phyloP scores from a whole-genome alignment of 495 filamentous ascomycete species.

The Tuber microsphaerosporum region DNA sequence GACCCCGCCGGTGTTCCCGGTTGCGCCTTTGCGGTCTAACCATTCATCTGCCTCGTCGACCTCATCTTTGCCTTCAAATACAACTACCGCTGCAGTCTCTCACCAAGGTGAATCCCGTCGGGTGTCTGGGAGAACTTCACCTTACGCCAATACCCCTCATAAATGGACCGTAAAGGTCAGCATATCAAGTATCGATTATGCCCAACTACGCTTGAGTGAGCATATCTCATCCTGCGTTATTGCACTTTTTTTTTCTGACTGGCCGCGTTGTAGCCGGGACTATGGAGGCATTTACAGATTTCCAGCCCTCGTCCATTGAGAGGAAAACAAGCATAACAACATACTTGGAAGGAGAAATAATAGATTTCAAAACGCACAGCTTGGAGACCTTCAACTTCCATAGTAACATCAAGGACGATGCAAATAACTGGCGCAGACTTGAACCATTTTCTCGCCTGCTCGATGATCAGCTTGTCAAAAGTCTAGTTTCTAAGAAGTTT shows the following conservation, averaged over 20 bases:
- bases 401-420: slow-evolving; percentile 56
- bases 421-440: slow-evolving; percentile 64
- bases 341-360: slow-evolving; percentile 69
- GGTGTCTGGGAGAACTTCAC: slow-evolving; percentile 24
- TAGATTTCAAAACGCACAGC: slow-evolving; percentile 63
- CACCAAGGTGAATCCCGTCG: slow-evolving; percentile 19
- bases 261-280: slow-evolving; percentile 49
- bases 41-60: slow-evolving; percentile 35
- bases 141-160: slow-evolving; percentile 47
- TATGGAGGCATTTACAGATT: slow-evolving; percentile 72
- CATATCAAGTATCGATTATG: slow-evolving; percentile 60
- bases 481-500: slow-evolving; percentile 51
- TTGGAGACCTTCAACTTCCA: slow-evolving; percentile 63
- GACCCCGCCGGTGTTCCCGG: slow-evolving; percentile 38
- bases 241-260: slow-evolving; percentile 17
- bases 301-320: slow-evolving; percentile 49
- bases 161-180: slow-evolving; percentile 68
- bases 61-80: slow-evolving; percentile 28
- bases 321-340: slow-evolving; percentile 59
- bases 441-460: slow-evolving; percentile 57
- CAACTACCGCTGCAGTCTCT: slow-evolving; percentile 18
- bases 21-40: slow-evolving; percentile 13
- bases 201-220: slow-evolving; percentile 38
- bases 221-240: slow-evolving; percentile 8
- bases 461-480: slow-evolving; percentile 55